phyloP scores from a whole-genome alignment of 164 flowering plant genomes.

The Tinospora cordifolia region DNA sequence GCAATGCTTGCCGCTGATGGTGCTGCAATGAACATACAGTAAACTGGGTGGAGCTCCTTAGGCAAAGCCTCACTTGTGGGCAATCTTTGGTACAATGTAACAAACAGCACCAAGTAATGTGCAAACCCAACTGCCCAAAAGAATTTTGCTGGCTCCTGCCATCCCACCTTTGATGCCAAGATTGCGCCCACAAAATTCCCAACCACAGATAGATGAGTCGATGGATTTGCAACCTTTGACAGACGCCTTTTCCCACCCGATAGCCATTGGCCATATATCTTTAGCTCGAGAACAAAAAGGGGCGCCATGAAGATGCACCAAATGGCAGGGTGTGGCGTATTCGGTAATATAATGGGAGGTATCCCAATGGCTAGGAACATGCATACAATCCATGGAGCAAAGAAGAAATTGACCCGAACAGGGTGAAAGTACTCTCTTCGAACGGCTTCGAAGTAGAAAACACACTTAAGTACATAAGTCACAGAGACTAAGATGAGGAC shows the following conservation, averaged over 20 bases:
- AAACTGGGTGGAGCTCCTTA: slow-evolving; percentile 93
- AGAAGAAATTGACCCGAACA: slow-evolving; percentile 87
- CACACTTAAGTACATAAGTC: slow-evolving; percentile 64
- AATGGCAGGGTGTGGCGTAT: slow-evolving; percentile 49
- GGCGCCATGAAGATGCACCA: slow-evolving; percentile 84
- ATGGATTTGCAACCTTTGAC: slow-evolving; percentile 84
- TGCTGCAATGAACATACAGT: slow-evolving; percentile 93
- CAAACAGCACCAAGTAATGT: slow-evolving; percentile 84
- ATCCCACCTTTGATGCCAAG: slow-evolving; percentile 73
- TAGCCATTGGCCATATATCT: slow-evolving; percentile 95
- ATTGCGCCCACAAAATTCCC: slow-evolving; percentile 95
- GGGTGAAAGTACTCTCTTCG: slow-evolving; percentile 88
- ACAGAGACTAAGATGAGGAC: slow-evolving; percentile 42
- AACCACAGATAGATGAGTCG: slow-evolving; percentile 82
- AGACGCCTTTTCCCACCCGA: slow-evolving; percentile 88
- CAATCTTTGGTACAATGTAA: slow-evolving; percentile 83
- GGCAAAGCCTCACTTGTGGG: slow-evolving; percentile 89
- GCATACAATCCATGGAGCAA: slow-evolving; percentile 91
- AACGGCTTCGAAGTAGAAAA: slow-evolving; percentile 91
- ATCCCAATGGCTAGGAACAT: slow-evolving; percentile 80
- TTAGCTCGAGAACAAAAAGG: slow-evolving; percentile 65
- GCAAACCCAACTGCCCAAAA: slow-evolving; percentile 94
- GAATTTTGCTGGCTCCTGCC: slow-evolving; percentile 87
- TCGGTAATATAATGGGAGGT: slow-evolving; percentile 41
- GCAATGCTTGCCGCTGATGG: slow-evolving; percentile 93